Conservation (phyloP, 2,329 filamentous ascomycete species). For the Dactylellina parvicollis region DNA sequence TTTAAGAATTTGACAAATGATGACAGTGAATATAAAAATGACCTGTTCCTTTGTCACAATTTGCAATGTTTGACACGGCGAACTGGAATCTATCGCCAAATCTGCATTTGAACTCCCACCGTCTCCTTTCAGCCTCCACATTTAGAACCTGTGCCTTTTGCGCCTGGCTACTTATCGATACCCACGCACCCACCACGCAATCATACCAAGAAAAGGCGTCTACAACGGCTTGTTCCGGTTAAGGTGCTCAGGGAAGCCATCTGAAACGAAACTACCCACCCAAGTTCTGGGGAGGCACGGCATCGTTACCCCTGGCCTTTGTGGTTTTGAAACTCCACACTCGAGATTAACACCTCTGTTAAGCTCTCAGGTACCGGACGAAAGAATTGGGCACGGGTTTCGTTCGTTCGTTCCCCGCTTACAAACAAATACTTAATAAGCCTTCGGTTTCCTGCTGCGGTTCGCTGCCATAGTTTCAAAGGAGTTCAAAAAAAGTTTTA, state of each 20-base stretch:
- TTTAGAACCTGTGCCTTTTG: too few relatives aligned
- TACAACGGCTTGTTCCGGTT: conserved; percentile 45
- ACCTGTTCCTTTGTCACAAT: conserved; percentile 2
- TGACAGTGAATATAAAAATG: conserved; percentile 29
- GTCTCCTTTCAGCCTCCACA: too few relatives aligned
- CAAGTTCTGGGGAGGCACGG: conserved; percentile 36
- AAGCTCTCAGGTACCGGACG: conserved; percentile 38
- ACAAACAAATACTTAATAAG: conserved; percentile 52
- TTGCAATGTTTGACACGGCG: conserved; percentile 4
- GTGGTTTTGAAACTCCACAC: conserved; percentile 43
- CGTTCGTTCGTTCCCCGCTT: conserved; percentile 21
- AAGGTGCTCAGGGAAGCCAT: conserved; percentile 34
- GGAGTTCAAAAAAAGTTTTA: neutral
- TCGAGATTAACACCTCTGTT: conserved; percentile 38
- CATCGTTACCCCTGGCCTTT: conserved; percentile 22
- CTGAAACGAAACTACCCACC: conserved; percentile 52
- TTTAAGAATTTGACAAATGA: conserved; percentile 36
- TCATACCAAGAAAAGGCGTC: conserved; percentile 15
- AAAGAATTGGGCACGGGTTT: conserved; percentile 35
- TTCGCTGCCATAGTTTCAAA: conserved; percentile 17
- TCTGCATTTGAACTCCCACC: neutral
- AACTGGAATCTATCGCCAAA: neutral
- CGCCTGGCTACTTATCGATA: too few relatives aligned
- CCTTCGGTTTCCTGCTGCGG: conserved; percentile 38
- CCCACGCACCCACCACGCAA: neutral